Evolutionary conservation across 2,329 filamentous ascomycete genomes (phyloP), one percentile per base, ranked within the genome.

Genomic region (Penicillium frequentans): DNA sequence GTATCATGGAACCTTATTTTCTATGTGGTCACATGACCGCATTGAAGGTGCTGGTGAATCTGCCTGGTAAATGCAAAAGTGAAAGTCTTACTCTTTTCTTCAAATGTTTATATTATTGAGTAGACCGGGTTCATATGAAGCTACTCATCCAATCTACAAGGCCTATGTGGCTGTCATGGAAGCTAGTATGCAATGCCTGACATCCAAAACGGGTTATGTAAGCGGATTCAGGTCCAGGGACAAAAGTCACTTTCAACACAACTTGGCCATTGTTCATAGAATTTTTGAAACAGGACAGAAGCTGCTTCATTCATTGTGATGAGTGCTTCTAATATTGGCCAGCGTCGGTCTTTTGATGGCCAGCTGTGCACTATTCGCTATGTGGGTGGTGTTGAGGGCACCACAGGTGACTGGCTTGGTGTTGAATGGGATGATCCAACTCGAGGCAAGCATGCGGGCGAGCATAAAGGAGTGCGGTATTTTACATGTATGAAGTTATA

Each of bases 401-500:
- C 91, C 9, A 81, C 84, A 44, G 90, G 91, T 49, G 80, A 83
- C 61, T 98, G 93, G 93, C 83, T 98, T 33, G 95, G 95, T 47
- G 91, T 98, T 48, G 95, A 99, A 82, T 99, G 95, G 95, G 93
- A 98, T 75, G 90, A 97, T 73, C 79, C 87, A 55, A 82, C 81
- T 37, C 84, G 93, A 68, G 95, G 95, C 59, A 98, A 97, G 79
- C 93, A 99, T 75, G 85, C 93, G 68, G 95, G 95, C 57, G 86
- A 88, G 59, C 87, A 96, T 75, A 86, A 89, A 62, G 91, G 89
- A 58, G 81, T 84, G 60, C 86, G 84, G 60, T 96, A 97, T 72
- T 98, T 98, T 69, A 79, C 82, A 65, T 96, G 93, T 93, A 84
- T 42, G 42, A 9, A 19, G 1, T 52, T 52, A 43, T 21, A 14